Percentiles rank a stretch among this genome's conserved stretches.
Evolutionary conservation across 2,329 filamentous ascomycete species (phyloP).

Genomic region (Fusarium napiforme): DNA sequence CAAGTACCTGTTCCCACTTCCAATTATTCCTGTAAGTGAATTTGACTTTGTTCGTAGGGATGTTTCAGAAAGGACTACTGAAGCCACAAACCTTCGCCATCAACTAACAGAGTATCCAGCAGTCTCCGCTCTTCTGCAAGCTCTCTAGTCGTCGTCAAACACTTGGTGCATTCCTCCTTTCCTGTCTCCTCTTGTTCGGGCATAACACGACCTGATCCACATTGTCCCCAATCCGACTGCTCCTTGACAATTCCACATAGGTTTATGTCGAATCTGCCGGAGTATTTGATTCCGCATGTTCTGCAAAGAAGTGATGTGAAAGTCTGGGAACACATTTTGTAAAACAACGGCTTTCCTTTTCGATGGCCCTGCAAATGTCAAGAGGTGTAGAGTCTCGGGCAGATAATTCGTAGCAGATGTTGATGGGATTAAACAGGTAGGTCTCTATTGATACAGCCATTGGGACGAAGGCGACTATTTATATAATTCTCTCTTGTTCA

Average conservation of each 20-base stretch:
- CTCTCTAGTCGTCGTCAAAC: background rate
- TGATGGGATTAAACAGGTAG: too few relatives aligned
- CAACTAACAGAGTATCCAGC: background rate
- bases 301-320: background rate
- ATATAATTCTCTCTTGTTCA: fast-evolving
- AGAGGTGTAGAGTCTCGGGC: fast-evolving
- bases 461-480: background rate
- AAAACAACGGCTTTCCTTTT: too few relatives aligned
- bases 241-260: background rate
- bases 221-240: background rate
- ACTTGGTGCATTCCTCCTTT: background rate
- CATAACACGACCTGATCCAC: background rate
- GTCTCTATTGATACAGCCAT: too few relatives aligned
- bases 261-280: background rate
- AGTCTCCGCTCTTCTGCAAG: background rate
- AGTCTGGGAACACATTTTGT: background rate
- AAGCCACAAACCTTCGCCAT: background rate
- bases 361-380: background rate
- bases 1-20: too few relatives aligned
- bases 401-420: too few relatives aligned
- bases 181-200: fast-evolving
- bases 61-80: background rate
- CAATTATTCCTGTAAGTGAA: too few relatives aligned
- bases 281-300: background rate
- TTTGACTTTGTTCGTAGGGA: too few relatives aligned